phyloP scores from a whole-genome alignment of 1,139 yeast species.

The Suhomyces guaymorum region DNA sequence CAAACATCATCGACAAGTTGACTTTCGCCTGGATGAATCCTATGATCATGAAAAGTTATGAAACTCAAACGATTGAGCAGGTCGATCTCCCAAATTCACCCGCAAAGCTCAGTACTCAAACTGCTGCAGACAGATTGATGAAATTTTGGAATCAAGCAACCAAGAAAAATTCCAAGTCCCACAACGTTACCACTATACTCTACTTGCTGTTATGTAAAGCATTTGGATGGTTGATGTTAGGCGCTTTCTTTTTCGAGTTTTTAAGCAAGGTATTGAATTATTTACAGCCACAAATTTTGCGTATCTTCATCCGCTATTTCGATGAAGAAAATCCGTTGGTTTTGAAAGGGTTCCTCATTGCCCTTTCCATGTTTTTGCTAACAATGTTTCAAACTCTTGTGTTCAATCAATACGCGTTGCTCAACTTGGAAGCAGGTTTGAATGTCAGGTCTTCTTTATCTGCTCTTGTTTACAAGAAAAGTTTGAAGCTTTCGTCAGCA shows the following conservation, averaged over 20 bases:
- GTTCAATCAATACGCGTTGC: slow-evolving; percentile 53
- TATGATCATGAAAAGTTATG: slow-evolving; percentile 50
- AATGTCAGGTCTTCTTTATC: slow-evolving; percentile 53
- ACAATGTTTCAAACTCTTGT: slow-evolving; percentile 49
- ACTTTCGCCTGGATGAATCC: slow-evolving; percentile 67
- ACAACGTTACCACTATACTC: slow-evolving; percentile 28
- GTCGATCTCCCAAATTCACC: slow-evolving; percentile 61
- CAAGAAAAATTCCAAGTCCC: too few relatives aligned
- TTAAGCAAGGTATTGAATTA: slow-evolving; percentile 47
- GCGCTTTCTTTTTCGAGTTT: slow-evolving; percentile 49
- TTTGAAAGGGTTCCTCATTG: slow-evolving; percentile 52
- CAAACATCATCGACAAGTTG: slow-evolving; percentile 51
- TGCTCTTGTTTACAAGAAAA: slow-evolving; percentile 52
- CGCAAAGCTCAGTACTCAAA: slow-evolving; percentile 42
- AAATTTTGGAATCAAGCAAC: slow-evolving; percentile 26
- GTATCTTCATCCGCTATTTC: slow-evolving; percentile 51
- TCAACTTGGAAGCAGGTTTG: slow-evolving; percentile 52
- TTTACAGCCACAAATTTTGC: slow-evolving; percentile 58
- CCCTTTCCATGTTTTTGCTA: slow-evolving; percentile 50
- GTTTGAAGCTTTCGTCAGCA: slow-evolving; percentile 48
- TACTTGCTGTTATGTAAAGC: slow-evolving; percentile 48
- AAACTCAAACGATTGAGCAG: slow-evolving; percentile 47
- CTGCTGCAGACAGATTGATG: slow-evolving; percentile 20
- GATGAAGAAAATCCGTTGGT: slow-evolving; percentile 38
- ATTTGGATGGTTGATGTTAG: slow-evolving; percentile 47